Conservation (phyloP, 2,329 filamentous ascomycete species). For the Penicillium paneum region DNA sequence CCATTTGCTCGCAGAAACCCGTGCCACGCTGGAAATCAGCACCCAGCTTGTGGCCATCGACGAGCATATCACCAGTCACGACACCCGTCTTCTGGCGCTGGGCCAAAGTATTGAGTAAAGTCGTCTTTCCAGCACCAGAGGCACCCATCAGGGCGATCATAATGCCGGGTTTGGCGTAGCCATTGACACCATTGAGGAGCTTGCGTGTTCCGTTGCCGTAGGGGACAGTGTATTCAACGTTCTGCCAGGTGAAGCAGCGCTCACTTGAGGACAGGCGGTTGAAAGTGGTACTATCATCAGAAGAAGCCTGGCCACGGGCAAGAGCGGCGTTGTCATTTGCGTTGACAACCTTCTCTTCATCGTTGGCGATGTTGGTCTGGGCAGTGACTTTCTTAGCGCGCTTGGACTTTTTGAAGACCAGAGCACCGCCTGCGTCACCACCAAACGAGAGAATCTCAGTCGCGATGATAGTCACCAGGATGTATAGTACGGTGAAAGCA, state of each 20-base stretch:
- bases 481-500: constrained; percentile 71
- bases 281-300: constrained; percentile 35
- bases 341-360: constrained; percentile 57
- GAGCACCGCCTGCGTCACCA: constrained; percentile 61
- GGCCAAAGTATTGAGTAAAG: constrained; percentile 71
- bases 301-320: constrained; percentile 28
- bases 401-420: constrained; percentile 69
- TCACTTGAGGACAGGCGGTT: constrained; percentile 54
- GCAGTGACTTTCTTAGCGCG: constrained; percentile 55
- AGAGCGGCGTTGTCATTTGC: constrained; percentile 26
- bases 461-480: constrained; percentile 66
- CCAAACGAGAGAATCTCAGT: constrained; percentile 67
- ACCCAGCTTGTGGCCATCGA: constrained; percentile 62
- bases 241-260: constrained; percentile 67
- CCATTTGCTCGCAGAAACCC: constrained; percentile 70
- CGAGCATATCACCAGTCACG: constrained; percentile 66
- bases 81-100: constrained; percentile 67
- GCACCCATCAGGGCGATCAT: constrained; percentile 81
- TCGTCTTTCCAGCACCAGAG: constrained; percentile 79
- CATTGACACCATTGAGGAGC: constrained; percentile 66
- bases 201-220: constrained; percentile 60
- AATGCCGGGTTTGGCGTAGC: constrained; percentile 74
- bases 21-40: constrained; percentile 66
- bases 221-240: constrained; percentile 70
- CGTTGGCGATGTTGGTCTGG: constrained; percentile 46